A percentile compares a stretch with the other conserved stretches of the same genome.
Evolutionary conservation across 2,329 filamentous ascomycete genomes (phyloP).

Genomic region (Botryotinia globosa): DNA sequence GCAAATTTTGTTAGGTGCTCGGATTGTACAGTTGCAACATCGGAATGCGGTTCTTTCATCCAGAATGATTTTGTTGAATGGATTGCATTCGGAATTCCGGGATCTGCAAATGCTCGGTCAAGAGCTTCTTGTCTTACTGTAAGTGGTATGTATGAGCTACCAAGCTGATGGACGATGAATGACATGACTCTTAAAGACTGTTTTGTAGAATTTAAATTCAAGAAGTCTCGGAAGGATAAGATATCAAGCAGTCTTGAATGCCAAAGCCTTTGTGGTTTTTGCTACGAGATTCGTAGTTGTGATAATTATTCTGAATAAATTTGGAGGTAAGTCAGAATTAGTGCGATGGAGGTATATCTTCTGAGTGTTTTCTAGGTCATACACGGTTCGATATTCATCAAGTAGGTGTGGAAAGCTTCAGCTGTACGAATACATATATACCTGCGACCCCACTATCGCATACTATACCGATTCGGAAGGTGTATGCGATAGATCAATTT

Average conservation of each 20-base stretch:
- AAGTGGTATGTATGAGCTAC: conserved; percentile 5
- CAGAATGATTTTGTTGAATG: conserved; percentile 11
- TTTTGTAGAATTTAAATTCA: background rate
- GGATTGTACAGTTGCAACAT: background rate
- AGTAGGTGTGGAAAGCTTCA: background rate
- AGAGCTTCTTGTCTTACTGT: conserved; percentile 11
- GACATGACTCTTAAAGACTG: background rate
- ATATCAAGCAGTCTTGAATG: background rate
- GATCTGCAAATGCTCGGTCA: conserved; percentile 2
- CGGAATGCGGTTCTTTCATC: conserved; percentile 11
- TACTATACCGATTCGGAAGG: background rate
- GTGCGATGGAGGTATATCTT: background rate
- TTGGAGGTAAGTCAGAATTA: background rate
- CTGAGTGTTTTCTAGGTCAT: background rate
- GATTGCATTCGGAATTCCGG: conserved; percentile 3
- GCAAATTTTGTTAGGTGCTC: background rate
- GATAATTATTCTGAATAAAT: background rate
- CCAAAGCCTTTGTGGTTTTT: background rate
- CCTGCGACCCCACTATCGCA: background rate
- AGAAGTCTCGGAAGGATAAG: no score
- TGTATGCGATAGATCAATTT: background rate
- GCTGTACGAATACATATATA: background rate
- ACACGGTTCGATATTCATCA: background rate
- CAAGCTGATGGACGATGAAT: background rate
- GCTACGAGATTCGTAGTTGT: background rate